Conservation (phyloP, 805 yeast species). For the Yamadazyma sp. region DNA sequence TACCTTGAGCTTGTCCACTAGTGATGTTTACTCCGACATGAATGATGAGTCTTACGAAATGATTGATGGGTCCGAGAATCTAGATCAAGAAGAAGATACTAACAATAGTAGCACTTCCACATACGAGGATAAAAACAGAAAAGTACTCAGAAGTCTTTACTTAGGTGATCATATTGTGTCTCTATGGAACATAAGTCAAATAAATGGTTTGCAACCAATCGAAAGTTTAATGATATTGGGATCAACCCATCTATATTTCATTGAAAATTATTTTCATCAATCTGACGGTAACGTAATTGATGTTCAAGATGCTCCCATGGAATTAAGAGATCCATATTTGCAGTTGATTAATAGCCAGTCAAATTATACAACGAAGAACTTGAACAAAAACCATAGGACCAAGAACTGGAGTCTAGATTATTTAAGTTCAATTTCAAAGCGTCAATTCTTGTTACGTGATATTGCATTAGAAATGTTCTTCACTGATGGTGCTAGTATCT, state of each 20-base stretch:
- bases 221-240: conserved; percentile 79
- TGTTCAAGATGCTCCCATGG: conserved; percentile 60
- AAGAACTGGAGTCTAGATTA: conserved; percentile 60
- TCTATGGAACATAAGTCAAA: conserved; percentile 71
- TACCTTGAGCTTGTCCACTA: conserved; percentile 21
- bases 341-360: conserved; percentile 57
- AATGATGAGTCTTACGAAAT: conserved; percentile 40
- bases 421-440: conserved; percentile 62
- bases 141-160: conserved; percentile 64
- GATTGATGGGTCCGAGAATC: conserved; percentile 31
- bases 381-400: conserved; percentile 40
- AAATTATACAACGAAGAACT: conserved; percentile 18
- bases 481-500: conserved; percentile 64
- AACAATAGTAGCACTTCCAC: conserved; percentile 22
- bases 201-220: conserved; percentile 71
- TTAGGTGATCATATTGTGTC: conserved; percentile 70
- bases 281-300: conserved; percentile 54
- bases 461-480: conserved; percentile 79
- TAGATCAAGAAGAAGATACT: conserved; percentile 2
- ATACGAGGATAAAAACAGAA: conserved; percentile 69
- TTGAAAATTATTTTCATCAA: conserved; percentile 65
- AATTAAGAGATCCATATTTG: conserved; percentile 65
- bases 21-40: conserved; percentile 11
- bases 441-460: conserved; percentile 75
- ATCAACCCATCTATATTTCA: conserved; percentile 57